Evolutionary conservation across 805 yeast genomes (phyloP), one percentile per base, ranked within the genome.

Genomic region (Candida succiphila): DNA sequence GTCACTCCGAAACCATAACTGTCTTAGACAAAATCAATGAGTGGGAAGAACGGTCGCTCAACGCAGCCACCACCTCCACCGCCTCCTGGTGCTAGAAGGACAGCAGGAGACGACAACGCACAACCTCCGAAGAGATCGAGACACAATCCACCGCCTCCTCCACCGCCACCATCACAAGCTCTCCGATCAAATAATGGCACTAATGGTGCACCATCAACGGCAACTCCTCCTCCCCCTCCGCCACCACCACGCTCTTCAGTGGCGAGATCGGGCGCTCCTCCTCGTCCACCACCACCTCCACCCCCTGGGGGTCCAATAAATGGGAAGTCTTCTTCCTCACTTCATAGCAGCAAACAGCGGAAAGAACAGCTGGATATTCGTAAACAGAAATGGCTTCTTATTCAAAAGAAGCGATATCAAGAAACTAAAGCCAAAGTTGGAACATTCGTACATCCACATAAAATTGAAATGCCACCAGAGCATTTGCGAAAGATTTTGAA

Each of bases 381-480:
- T 34, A 68, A 72, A 39, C 58, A 64, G 37, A 64, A 67, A 43
- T 83, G 92, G 94, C 59, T 67, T 8, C 71, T 65, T 35, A 30
- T 70, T 2, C 94, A 82, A 44, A 81, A 79, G 48, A 54, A 51
- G 27, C 58, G 82, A 37, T 79, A 67, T 50, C 56, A 64, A 15
- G 63, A 60, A 36, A 35, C 47, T 16, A 39, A 50, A 33, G 35
- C 51, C 33, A 44, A 48, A 37, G 46, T 52, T 37, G 63, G 72
- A 24, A 67, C 78, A 12, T 59, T 61, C 29, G 74, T 75, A 9
- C 75, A 69, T 31, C 67, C 81, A 0, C 68, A 67, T 9, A 83
- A 83, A 48, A 68, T 76, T 2, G 87, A 84, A 42, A 80, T 88
- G 87, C 96, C 96, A 1, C 94, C 95, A 0, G 95, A 88, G 48